Base-by-base conservation (phyloP, 352 stramenopile genomes). In the Pythium inflatum region DNA sequence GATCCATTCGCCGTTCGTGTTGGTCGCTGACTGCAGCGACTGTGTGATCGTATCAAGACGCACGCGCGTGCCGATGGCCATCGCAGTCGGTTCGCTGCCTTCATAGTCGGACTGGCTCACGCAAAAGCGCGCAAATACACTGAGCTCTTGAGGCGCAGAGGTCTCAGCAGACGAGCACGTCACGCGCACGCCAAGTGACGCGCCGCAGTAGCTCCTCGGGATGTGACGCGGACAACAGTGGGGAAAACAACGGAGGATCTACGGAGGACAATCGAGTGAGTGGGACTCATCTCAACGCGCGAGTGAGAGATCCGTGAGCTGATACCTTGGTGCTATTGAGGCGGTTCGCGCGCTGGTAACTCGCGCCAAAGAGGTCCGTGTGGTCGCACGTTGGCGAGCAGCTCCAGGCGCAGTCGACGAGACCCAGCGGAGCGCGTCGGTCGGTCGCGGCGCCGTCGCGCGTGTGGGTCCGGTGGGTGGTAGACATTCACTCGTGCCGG, bases 361-460 rank as follows among this genome's bases (percentile, higher is more conserved):
- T 8, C 34, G 34, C 8, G 8, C 82, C 75, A 71, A 81, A 88
- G 27, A 92, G 75, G 61, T 91, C 82, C 25, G 82, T 82, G n/a
- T 78, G 76, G 1, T 58, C 66, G 56, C 85, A 91, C 65, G 34
- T 41, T 8, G 34, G 34, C 34, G 34, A 41, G 34, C 34, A 8
- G 34, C 8, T 14, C 8, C 8, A 41, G 8, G 8, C 34, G 34
- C 34, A 41, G 34, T 14, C 8, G 34, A 41, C 8, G 34, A 14
- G 34, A 41, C 34, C 34, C 8, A 41, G 34, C 14, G n/a, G n/a
- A n/a, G n/a, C 34, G 34, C 34, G 34, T 41, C 34, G 34, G 34
- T 41, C 34, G 34, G 8, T 41, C 14, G 34, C 8, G 8, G 34
- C 34, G 8, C 14, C 8, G 8, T 41, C 34, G 34, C 34, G n/a